Percentiles rank a stretch among this genome's conserved stretches.
Conservation (phyloP, 129 eudicot species). For the Deinandra increscens region DNA sequence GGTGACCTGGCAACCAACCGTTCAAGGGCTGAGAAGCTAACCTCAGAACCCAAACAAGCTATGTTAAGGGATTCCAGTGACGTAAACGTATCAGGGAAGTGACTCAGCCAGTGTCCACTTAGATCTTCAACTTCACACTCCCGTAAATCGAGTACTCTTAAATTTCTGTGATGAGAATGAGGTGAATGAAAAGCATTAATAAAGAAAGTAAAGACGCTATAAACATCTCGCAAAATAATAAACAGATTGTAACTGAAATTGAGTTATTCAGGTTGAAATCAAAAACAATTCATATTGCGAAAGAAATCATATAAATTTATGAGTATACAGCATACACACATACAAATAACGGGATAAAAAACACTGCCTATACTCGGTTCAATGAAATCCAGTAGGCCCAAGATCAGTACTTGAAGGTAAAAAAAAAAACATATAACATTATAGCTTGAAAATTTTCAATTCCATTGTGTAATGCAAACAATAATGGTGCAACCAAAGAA, state of each 20-base stretch:
- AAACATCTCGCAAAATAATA: neutral
- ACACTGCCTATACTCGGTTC: neutral
- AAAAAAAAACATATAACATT: neutral
- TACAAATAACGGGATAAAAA: neutral
- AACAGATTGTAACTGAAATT: neutral
- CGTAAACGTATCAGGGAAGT: conserved; percentile 9
- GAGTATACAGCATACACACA: neutral
- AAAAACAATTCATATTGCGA: neutral
- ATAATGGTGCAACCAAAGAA: neutral
- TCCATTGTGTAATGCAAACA: neutral
- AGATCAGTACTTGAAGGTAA: neutral
- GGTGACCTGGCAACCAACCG: conserved; percentile 12
- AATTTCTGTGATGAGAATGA: neutral
- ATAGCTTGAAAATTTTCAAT: neutral
- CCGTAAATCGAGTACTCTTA: conserved; percentile 13
- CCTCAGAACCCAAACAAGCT: conserved; percentile 3
- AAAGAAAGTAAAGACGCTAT: neutral
- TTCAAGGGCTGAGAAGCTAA: conserved; percentile 7
- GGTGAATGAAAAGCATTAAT: neutral
- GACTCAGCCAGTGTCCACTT: conserved; percentile 15
- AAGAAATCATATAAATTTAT: neutral
- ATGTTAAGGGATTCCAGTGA: conserved; percentile 8
- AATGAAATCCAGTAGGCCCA: neutral
- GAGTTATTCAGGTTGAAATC: neutral
- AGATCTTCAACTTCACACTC: conserved; percentile 14